These are phyloP conservation scores for Debaryomycetaceae sp. DNA, from an alignment of 1,139 yeast species.

Conservation along the genomic window DNA sequence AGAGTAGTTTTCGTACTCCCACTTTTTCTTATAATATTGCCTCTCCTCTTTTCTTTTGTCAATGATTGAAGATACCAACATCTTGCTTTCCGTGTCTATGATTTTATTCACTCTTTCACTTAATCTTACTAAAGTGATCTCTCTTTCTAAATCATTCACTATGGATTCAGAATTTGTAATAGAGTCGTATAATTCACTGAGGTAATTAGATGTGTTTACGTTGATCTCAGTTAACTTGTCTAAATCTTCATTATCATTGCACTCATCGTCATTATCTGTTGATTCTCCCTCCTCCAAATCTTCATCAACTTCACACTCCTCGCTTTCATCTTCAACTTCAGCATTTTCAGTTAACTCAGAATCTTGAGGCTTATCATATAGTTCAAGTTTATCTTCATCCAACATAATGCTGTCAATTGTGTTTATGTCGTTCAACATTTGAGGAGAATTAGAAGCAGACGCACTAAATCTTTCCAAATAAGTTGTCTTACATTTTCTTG, in stretches of 20 bases:
- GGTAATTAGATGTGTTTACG: conserved; percentile 10
- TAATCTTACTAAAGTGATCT: conserved; percentile 42
- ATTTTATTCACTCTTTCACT: conserved; percentile 31
- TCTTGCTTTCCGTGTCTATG: conserved; percentile 34
- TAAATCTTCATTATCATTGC: conserved; percentile 15
- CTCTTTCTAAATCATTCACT: conserved; percentile 30
- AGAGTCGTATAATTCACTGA: conserved; percentile 29
- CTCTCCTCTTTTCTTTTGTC: conserved; percentile 33
- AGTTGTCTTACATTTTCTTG: conserved; percentile 22
- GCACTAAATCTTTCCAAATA: conserved; percentile 29
- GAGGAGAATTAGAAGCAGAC: conserved; percentile 43
- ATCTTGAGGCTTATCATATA: conserved; percentile 15
- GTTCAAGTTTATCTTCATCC: conserved; percentile 35
- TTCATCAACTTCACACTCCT: conserved; percentile 20
- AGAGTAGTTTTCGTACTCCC: conserved; percentile 58
- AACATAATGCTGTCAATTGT: conserved; percentile 31
- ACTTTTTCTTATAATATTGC: conserved; percentile 28
- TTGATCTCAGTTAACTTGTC: conserved; percentile 18
- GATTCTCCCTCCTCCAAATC: conserved; percentile 19
- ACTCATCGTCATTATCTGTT: conserved; percentile 20
- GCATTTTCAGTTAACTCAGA: conserved; percentile 20
- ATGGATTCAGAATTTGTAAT: conserved; percentile 36
- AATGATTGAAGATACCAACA: conserved; percentile 30
- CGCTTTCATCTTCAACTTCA: conserved; percentile 27
- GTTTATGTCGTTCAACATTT: conserved; percentile 35